Evolutionary conservation across 768 basidiomycete genomes (phyloP), one percentile per base, ranked within the genome.

Genomic region (Lactarius hengduanensis): DNA sequence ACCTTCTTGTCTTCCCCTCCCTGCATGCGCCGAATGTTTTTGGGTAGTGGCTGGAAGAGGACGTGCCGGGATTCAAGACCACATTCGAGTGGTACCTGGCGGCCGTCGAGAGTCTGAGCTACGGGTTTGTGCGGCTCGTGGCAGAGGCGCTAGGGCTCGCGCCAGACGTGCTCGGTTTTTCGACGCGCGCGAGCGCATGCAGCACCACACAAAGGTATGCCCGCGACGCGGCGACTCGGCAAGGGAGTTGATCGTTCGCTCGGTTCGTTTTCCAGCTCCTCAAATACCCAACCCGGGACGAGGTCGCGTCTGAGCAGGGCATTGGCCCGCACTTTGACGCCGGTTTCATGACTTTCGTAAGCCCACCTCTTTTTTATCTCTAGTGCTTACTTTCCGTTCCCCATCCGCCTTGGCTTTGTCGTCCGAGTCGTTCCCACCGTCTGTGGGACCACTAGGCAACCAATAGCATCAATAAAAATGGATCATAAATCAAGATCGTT

Each of bases 301-400:
- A 26, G 26, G 26, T 15, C 55, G 69, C 73, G 40, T 77, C 80
- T 30, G 80, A 83, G 63, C 92, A 94, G 74, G 92, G 92, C 18
- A 91, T 94, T 8, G 92, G 92, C 0, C 90, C 92, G 15, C 92
- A 93, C 75, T 92, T 86, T 64, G 92, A 93, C 64, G 87, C 87
- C 0, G 89, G 90, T 0, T 92, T 93, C 78, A 75, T 93, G 69
- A 94, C 91, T 10, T 87, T 94, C 74, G 91, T 92, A 65, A 56
- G 84, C 76, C 6, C 18, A 26, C 47, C 20, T 54, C 15, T 26
- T 34, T 18, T 28, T 50, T 10, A 9, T 34, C 40, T 30, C 30
- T 30, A 32, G 54, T 20, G 3, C 36, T 10, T 38, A 11, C 36
- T 38, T 38, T 38, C 32, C 7, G 0, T 30, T 50, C n/a, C 22